Percentiles rank a stretch among this genome's conserved stretches.
Evolutionary conservation across 2,329 filamentous ascomycete species (phyloP).

Genomic region (Ceratocystis huliohia): DNA sequence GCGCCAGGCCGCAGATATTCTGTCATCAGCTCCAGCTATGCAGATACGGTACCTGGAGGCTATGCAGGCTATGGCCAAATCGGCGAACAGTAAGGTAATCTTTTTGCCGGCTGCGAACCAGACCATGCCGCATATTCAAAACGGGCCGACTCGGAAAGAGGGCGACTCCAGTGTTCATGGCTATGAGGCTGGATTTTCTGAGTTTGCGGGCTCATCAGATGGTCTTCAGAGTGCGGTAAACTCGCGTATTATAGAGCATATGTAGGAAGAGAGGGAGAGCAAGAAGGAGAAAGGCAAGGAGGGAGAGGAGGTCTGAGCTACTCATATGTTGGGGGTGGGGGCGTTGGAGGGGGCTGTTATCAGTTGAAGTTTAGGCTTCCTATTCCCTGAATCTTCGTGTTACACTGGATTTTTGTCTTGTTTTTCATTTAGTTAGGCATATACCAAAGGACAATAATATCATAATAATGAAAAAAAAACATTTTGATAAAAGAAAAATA

Average conservation of each 20-base stretch:
- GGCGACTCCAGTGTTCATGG: conserved; percentile 26
- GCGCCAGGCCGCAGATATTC: conserved; percentile 84
- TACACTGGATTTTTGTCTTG: too few relatives aligned
- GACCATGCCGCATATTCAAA: conserved; percentile 40
- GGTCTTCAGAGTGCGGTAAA: conserved; percentile 73
- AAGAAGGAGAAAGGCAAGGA: too few relatives aligned
- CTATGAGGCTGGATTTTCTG: conserved; percentile 35
- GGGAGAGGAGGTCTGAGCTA: neutral
- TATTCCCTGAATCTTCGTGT: neutral
- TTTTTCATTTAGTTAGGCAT: neutral
- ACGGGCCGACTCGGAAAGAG: conserved; percentile 31
- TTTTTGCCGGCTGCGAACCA: conserved; percentile 53
- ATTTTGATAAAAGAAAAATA: conserved; percentile 6
- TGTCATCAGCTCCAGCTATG: conserved; percentile 88
- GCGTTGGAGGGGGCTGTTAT: neutral
- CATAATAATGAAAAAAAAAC: conserved; percentile 22
- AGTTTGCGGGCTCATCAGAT: conserved; percentile 41
- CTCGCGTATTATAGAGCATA: conserved; percentile 70
- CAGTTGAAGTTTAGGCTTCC: neutral
- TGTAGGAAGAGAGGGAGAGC: conserved; percentile 38
- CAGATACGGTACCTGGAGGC: conserved; percentile 96
- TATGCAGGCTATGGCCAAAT: conserved; percentile 98
- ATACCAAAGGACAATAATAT: neutral
- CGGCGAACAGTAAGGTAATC: conserved; percentile 77
- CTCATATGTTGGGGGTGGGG: too few relatives aligned